These are phyloP conservation scores for Amoeboaphelidium protococcarum DNA, from an alignment of 371 early-diverging fungal species.

Conservation along the genomic window DNA sequence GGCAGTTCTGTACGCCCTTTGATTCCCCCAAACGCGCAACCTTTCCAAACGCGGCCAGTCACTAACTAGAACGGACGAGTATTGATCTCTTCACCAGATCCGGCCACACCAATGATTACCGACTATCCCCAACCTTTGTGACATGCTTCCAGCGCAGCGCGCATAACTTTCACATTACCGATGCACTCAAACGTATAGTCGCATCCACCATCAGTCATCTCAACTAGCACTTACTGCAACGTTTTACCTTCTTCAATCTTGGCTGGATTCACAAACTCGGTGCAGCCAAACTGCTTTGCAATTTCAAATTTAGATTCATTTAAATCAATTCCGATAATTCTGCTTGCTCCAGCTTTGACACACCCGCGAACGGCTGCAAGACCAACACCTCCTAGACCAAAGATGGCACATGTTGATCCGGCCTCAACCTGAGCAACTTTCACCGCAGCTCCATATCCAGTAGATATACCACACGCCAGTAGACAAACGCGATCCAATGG, in stretches of 20 bases:
- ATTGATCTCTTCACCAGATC: conserved; percentile 59
- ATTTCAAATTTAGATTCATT: conserved; percentile 40
- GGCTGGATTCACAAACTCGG: conserved; percentile 69
- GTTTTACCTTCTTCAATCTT: conserved; percentile 31
- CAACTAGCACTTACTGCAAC: conserved; percentile 58
- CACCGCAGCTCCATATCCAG: conserved; percentile 82
- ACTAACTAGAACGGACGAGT: conserved; percentile 86
- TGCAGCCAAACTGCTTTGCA: conserved; percentile 67
- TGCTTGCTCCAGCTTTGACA: conserved; percentile 28
- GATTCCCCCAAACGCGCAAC: conserved; percentile 85
- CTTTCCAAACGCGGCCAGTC: conserved; percentile 75
- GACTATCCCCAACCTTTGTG: conserved; percentile 73
- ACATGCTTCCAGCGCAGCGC: conserved; percentile 64
- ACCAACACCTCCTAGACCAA: conserved; percentile 86
- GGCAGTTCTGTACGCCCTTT: conserved; percentile 81
- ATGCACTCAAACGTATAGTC: conserved; percentile 90
- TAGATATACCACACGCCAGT: conserved; percentile 83
- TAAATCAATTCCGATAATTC: conserved; percentile 70
- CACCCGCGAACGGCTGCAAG: conserved; percentile 72
- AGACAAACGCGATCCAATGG: conserved; percentile 61
- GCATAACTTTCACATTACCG: conserved; percentile 37
- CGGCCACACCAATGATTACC: conserved; percentile 74
- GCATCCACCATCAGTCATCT: conserved; percentile 75
- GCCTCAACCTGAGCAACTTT: conserved; percentile 65
- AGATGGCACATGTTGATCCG: conserved; percentile 57